These are phyloP conservation scores for Aspergillus spinulosporus DNA, from an alignment of 2,329 filamentous ascomycete genomes.

Conservation along the genomic window DNA sequence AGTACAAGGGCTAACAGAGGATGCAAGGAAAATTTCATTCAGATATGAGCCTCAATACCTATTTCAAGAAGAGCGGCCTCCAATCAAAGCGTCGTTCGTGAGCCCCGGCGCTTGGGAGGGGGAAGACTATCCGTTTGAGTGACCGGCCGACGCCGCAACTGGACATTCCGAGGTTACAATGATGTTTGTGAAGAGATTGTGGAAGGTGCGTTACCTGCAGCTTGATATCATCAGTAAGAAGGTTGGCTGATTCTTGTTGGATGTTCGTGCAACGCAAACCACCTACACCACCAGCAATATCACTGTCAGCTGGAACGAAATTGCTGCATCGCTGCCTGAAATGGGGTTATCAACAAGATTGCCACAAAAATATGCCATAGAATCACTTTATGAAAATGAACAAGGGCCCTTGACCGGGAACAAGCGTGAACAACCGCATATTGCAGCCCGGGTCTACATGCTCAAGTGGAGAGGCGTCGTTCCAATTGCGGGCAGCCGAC, in stretches of 20 bases:
- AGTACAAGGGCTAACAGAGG: neutral
- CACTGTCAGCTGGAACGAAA: constrained; percentile 9
- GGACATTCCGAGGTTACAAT: neutral
- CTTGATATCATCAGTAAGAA: neutral
- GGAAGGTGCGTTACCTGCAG: neutral
- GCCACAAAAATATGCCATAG: constrained; percentile 13
- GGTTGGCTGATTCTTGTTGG: neutral
- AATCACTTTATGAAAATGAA: constrained; percentile 5
- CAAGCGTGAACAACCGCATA: constrained; percentile 13
- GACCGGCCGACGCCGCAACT: neutral
- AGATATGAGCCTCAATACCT: too few species aligned
- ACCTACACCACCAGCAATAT: neutral
- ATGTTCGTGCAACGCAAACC: neutral
- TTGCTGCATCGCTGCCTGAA: constrained; percentile 8
- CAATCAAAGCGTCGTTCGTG: neutral
- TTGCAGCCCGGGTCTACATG: constrained; percentile 7
- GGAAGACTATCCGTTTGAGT: neutral
- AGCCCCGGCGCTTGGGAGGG: neutral
- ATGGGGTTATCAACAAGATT: constrained; percentile 13
- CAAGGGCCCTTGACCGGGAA: constrained; percentile 14
- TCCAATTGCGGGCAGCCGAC: constrained; percentile 8
- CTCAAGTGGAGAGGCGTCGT: constrained; percentile 17
- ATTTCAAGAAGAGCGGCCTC: too few species aligned
- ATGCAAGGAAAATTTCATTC: neutral
- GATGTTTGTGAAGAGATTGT: neutral